Percentiles rank a stretch among this genome's conserved stretches.
phyloP scores from a whole-genome alignment of 441 rosid genomes.

The Geranium incanum region DNA sequence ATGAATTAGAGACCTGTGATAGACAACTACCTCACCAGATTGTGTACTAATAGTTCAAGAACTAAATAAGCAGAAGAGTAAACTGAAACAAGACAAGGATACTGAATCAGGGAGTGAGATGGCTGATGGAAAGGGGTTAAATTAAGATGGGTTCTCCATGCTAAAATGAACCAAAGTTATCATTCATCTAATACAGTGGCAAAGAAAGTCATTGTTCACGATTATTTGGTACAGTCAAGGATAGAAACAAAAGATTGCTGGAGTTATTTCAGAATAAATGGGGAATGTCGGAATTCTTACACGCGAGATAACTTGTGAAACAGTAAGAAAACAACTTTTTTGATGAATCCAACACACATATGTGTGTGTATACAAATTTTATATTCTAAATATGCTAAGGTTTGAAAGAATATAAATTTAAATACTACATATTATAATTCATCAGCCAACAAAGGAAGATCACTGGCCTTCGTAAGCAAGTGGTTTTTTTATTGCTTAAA shows the following conservation, averaged over 20 bases:
- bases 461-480: background rate
- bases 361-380: background rate
- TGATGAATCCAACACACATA: background rate
- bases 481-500: background rate
- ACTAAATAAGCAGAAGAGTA: slow-evolving; percentile 15
- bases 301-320: background rate
- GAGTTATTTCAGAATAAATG: background rate
- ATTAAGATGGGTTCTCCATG: background rate
- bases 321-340: background rate
- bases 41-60: slow-evolving; percentile 13
- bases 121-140: background rate
- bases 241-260: slow-evolving; percentile 2
- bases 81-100: slow-evolving; percentile 17
- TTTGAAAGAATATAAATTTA: background rate
- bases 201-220: background rate
- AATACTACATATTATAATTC: background rate
- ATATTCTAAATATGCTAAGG: background rate
- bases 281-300: slow-evolving; percentile 1
- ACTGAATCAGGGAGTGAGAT: background rate
- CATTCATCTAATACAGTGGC: background rate
- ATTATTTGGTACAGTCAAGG: background rate
- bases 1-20: slow-evolving; percentile 21
- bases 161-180: slow-evolving; percentile 1
- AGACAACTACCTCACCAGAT: slow-evolving; percentile 19
- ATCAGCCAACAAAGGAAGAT: background rate